Percentiles rank a stretch among this genome's conserved stretches.
phyloP scores from a whole-genome alignment of 371 early-diverging fungal genomes.

The Rhizopus delemar region DNA sequence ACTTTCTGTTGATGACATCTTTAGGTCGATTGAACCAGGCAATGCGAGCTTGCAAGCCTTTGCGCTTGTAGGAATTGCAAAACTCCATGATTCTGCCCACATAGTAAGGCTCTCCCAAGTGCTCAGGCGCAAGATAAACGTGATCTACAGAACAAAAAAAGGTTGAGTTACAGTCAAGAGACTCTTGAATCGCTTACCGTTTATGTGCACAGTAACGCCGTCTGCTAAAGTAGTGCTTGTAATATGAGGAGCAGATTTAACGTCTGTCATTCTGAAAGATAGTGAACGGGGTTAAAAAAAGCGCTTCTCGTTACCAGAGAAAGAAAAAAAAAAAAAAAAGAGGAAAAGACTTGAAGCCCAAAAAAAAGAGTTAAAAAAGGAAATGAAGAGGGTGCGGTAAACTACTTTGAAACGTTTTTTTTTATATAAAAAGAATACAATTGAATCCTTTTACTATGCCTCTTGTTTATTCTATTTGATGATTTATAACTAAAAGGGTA shows the following conservation, averaged over 20 bases:
- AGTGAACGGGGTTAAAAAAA: no score
- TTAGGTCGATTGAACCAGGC: conserved; percentile 85
- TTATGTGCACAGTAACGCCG: conserved; percentile 32
- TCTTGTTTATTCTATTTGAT: background rate
- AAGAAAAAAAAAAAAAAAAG: background rate
- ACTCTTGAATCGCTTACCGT: conserved; percentile 22
- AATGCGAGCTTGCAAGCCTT: conserved; percentile 62
- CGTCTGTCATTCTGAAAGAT: conserved; percentile 14
- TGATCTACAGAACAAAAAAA: conserved; percentile 52
- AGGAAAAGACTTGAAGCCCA: background rate
- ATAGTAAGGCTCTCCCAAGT: conserved; percentile 75
- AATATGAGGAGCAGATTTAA: conserved; percentile 23
- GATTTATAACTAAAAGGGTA: no score
- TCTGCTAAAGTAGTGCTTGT: conserved; percentile 27
- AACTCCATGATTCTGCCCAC: conserved; percentile 87
- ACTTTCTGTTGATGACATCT: conserved; percentile 73
- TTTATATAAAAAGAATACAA: no score
- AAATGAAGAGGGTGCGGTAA: background rate
- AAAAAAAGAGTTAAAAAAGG: conserved; percentile 1
- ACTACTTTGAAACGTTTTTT: background rate
- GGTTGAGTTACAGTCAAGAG: background rate
- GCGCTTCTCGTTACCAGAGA: background rate
- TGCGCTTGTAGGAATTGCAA: conserved; percentile 50
- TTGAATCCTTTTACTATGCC: no score
- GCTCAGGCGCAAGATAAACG: conserved; percentile 78